phyloP scores from a whole-genome alignment of 257 asterid species.

The Salvia hispanica region DNA sequence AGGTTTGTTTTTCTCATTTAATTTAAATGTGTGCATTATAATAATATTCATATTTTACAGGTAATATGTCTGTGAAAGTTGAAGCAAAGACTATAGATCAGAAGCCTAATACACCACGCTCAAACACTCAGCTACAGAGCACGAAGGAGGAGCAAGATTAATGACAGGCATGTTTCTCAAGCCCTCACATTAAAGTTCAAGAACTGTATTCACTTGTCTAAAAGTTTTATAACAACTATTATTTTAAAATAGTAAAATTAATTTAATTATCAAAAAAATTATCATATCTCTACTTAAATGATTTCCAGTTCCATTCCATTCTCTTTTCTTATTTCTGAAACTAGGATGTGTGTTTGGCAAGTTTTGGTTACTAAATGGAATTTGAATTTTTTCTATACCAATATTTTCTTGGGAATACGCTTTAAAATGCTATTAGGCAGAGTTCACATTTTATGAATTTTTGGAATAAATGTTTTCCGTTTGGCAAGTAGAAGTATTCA shows the following conservation, averaged over 20 bases:
- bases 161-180: slow-evolving; percentile 77
- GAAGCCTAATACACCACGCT: slow-evolving; percentile 91
- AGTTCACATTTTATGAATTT: no score
- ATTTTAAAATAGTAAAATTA: no score
- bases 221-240: not conserved
- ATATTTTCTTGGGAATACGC: not conserved
- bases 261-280: no score
- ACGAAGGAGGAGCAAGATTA: slow-evolving; percentile 98
- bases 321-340: not conserved
- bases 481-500: slow-evolving; percentile 3
- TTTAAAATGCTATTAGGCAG: not conserved
- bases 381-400: not conserved
- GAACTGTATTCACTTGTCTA: not conserved
- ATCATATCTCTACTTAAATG: not conserved
- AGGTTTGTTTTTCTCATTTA: slow-evolving; percentile 48
- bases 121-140: slow-evolving; percentile 99
- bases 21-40: slow-evolving; percentile 6
- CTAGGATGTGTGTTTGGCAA: not conserved
- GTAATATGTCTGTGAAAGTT: slow-evolving; percentile 59
- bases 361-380: not conserved
- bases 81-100: slow-evolving; percentile 67
- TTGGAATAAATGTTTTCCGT: no score
- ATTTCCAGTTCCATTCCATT: not conserved
- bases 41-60: slow-evolving; percentile 41
- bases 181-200: slow-evolving; percentile 12